Conservation (phyloP, 2,329 filamentous ascomycete genomes). For the Xylaria sp. region DNA sequence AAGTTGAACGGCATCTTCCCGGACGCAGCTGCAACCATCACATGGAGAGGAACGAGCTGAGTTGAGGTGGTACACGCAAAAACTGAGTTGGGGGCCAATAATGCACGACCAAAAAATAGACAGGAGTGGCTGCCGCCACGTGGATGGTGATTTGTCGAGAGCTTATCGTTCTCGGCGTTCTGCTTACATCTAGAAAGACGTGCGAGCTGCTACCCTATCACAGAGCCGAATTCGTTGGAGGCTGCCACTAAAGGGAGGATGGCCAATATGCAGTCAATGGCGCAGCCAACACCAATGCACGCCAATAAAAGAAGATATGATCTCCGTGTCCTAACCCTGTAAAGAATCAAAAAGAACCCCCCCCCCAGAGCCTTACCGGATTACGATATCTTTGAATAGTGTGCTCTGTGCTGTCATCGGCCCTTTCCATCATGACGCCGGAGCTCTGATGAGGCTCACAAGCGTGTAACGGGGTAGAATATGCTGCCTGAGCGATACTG, state of each 20-base stretch:
- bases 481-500: neutral
- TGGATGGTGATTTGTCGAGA: no score
- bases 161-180: neutral
- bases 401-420: neutral
- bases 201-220: neutral
- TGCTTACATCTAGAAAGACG: neutral
- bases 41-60: neutral
- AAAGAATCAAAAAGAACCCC: neutral
- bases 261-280: no score
- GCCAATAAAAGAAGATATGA: neutral
- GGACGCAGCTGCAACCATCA: neutral
- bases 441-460: neutral
- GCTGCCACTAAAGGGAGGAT: neutral
- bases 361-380: neutral
- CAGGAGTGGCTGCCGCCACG: neutral
- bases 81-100: neutral
- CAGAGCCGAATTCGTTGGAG: neutral
- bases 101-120: neutral
- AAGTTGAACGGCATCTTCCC: conserved; percentile 2
- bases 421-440: neutral
- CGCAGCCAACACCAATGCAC: neutral
- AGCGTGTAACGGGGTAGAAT: neutral
- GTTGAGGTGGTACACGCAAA: neutral
- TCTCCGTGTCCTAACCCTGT: neutral
- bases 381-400: neutral